Evolutionary conservation across 805 yeast species (phyloP).

Genomic region (Torulaspora microellipsoides): DNA sequence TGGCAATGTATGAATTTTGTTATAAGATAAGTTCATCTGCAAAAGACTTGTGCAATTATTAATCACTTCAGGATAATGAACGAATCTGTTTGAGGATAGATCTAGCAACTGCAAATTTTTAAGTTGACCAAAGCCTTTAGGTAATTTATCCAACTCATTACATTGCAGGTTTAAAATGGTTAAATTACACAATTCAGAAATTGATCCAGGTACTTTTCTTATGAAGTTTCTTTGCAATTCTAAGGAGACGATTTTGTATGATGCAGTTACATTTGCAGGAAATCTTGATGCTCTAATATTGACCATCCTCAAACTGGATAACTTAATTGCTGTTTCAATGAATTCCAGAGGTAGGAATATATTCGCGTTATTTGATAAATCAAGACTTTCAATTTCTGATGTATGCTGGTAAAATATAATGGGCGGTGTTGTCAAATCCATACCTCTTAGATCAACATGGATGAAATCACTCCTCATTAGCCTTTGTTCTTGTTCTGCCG

Average conservation of each 20-base stretch:
- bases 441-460: constrained; percentile 65
- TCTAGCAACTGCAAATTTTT: constrained; percentile 56
- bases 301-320: constrained; percentile 62
- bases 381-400: constrained; percentile 71
- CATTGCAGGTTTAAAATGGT: constrained; percentile 65
- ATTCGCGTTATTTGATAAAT: constrained; percentile 83
- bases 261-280: constrained; percentile 69
- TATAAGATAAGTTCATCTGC: constrained; percentile 78
- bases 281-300: constrained; percentile 68
- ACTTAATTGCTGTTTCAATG: constrained; percentile 71
- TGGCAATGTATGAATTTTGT: constrained; percentile 61
- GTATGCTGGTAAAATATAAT: constrained; percentile 76
- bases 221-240: constrained; percentile 78
- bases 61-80: constrained; percentile 59
- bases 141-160: constrained; percentile 63
- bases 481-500: constrained; percentile 66
- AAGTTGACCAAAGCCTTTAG: constrained; percentile 54
- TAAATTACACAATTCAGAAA: constrained; percentile 50
- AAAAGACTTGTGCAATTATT: constrained; percentile 53
- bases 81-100: constrained; percentile 72
- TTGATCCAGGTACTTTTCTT: constrained; percentile 52
- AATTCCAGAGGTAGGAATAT: constrained; percentile 80
- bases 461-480: constrained; percentile 56
- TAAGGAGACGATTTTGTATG: constrained; percentile 58
- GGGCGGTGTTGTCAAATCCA: constrained; percentile 80